Conservation (phyloP, 345 rosid species). For the Reutealis trisperma region DNA sequence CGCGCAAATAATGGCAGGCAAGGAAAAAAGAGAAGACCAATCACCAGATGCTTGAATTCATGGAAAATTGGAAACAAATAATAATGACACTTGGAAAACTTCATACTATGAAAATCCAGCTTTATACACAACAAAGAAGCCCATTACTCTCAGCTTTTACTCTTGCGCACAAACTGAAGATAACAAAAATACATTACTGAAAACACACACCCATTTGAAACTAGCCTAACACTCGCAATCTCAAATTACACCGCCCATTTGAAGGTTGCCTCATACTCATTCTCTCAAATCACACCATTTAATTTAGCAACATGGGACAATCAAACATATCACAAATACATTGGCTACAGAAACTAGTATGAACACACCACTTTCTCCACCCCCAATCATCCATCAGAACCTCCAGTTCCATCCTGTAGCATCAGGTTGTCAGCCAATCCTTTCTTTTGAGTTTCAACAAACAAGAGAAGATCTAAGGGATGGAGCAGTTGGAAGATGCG, state of each 20-base stretch:
- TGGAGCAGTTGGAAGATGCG: slow-evolving; percentile 51
- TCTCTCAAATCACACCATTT: slow-evolving; percentile 9
- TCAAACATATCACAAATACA: neutral
- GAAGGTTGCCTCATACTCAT: neutral
- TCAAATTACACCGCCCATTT: slow-evolving; percentile 14
- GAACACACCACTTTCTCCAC: neutral
- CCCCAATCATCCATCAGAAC: neutral
- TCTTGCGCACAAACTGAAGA: slow-evolving; percentile 13
- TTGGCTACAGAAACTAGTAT: neutral
- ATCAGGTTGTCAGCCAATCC: neutral
- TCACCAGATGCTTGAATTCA: neutral
- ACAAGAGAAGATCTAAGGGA: slow-evolving; percentile 58
- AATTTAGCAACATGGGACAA: neutral
- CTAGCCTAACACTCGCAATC: neutral
- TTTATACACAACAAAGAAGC: slow-evolving; percentile 27
- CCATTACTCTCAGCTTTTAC: slow-evolving; percentile 21
- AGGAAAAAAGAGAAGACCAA: neutral
- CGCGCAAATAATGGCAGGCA: too few relatives aligned
- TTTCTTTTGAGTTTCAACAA: slow-evolving; percentile 35
- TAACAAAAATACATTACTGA: slow-evolving; percentile 4
- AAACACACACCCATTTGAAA: slow-evolving; percentile 5
- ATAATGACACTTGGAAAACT: slow-evolving; percentile 22
- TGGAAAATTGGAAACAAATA: neutral
- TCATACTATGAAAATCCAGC: slow-evolving; percentile 19
- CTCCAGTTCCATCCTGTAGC: neutral